A percentile compares a stretch with the other conserved stretches of the same genome.
Evolutionary conservation across 148 eudicot genomes (phyloP).

Genomic region (Vaccinium corymbosum): DNA sequence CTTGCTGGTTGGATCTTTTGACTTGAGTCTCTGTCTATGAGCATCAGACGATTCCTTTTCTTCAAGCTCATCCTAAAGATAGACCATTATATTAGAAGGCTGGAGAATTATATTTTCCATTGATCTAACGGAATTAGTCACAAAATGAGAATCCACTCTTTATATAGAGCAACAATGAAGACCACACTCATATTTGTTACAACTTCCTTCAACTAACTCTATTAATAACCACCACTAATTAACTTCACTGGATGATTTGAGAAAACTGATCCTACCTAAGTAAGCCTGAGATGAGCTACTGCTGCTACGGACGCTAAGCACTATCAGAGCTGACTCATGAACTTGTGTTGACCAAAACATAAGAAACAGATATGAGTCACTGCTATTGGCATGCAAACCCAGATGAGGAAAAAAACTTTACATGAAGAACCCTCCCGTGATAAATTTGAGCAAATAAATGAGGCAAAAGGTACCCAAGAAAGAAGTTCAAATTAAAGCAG

Average conservation of each 20-base stretch:
- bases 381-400: background rate
- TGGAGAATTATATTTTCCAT: background rate
- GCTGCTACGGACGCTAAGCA: background rate
- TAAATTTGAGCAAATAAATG: background rate
- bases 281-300: background rate
- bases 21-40: slow-evolving; percentile 41
- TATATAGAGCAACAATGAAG: background rate
- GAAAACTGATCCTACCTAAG: background rate
- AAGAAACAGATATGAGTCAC: background rate
- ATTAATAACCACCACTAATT: background rate
- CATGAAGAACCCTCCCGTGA: background rate
- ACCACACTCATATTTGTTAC: background rate
- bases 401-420: background rate
- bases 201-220: background rate
- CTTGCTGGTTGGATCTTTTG: slow-evolving; percentile 33
- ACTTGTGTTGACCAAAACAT: background rate
- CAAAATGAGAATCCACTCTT: background rate
- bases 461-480: background rate
- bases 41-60: slow-evolving; percentile 45
- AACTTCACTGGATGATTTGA: background rate
- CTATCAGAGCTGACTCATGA: background rate
- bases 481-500: background rate
- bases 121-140: background rate
- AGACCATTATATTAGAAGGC: slow-evolving; percentile 1
- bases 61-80: slow-evolving; percentile 51